Evolutionary conservation across 768 basidiomycete genomes (phyloP), one percentile per base, ranked within the genome.

Genomic region (Boletus sp.): DNA sequence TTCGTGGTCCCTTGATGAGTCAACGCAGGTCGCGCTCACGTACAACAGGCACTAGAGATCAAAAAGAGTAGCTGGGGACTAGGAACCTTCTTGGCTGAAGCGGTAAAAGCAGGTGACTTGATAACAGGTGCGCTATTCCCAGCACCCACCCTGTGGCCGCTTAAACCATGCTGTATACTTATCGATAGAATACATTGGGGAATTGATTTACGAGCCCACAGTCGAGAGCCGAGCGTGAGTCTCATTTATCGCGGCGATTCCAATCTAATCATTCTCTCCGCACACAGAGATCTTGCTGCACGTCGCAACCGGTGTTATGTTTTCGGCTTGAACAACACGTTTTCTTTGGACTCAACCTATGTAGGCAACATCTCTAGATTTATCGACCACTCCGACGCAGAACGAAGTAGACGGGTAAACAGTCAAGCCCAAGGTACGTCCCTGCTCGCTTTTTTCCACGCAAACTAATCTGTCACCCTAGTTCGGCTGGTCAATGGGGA

Each of bases 361-460:
- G 78, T 73, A 1, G 88, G 86, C 5, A 90, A 90, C 55, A 75
- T 77, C 40, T 76, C 86, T n/a, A 77, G 87, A 14, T 90, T 83
- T 61, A 82, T 90, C 52, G 87, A 92, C 62, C 89, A 91, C 74
- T 20, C 61, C 46, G 47, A 56, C 56, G 49, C 59, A 45, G 17
- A 66, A 72, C 4, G 40, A 37, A 39, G 60, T 10, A 57, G 33
- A 15, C 60, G 35, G 24, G 60, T 52, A 12, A 89, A 86, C 62
- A 81, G 80, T 56, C 49, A 57, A 1, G 83, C 83, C 0, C 62
- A 55, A 54, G 76, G 85, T 85, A 60, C 29, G 75, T 65, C 18
- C 9, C 15, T 36, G 11, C 46, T 24, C 46, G 17, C 18, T 30
- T 29, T 30, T 20, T 36, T 35, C 24, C 10, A 48, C 49, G 35